Conservation (phyloP, 176 grass and related monocot species). For the Oryza glumipatula region DNA sequence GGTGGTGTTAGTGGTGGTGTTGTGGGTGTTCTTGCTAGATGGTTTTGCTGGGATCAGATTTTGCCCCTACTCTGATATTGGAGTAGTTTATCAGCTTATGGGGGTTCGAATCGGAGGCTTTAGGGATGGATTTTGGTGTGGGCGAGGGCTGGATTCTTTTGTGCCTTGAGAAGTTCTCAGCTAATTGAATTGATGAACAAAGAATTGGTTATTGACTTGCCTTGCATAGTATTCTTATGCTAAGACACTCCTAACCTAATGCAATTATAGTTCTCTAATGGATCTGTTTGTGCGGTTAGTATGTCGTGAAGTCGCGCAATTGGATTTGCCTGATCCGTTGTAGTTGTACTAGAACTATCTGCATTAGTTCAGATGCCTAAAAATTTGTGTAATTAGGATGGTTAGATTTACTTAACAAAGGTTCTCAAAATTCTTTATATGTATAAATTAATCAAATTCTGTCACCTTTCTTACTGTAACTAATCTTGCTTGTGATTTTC, state of each 20-base stretch:
- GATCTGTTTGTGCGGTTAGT: slow-evolving; percentile 20
- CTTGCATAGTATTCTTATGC: not conserved
- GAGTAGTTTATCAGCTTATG: not conserved
- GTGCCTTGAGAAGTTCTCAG: too few relatives aligned
- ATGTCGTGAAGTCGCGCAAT: not conserved
- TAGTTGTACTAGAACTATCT: not conserved
- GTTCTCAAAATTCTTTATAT: not conserved
- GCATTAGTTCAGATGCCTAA: not conserved
- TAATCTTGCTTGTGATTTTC: slow-evolving; percentile 15
- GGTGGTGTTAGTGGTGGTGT: not conserved
- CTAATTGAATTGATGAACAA: slow-evolving; percentile 10
- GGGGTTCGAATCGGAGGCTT: not conserved
- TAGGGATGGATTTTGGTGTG: slow-evolving; percentile 14
- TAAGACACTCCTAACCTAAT: not conserved
- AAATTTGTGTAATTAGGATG: not conserved
- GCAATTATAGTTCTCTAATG: not conserved
- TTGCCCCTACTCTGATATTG: not conserved
- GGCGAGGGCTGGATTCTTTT: too few relatives aligned
- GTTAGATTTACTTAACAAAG: not conserved
- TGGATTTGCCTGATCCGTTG: not conserved
- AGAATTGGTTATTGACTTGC: not conserved
- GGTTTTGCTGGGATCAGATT: not conserved
- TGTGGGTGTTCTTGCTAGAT: not conserved
- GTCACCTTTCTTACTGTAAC: not conserved
- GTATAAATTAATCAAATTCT: not conserved